Evolutionary conservation across 805 yeast species (phyloP).

Genomic region (Myxozyma kluyveri): DNA sequence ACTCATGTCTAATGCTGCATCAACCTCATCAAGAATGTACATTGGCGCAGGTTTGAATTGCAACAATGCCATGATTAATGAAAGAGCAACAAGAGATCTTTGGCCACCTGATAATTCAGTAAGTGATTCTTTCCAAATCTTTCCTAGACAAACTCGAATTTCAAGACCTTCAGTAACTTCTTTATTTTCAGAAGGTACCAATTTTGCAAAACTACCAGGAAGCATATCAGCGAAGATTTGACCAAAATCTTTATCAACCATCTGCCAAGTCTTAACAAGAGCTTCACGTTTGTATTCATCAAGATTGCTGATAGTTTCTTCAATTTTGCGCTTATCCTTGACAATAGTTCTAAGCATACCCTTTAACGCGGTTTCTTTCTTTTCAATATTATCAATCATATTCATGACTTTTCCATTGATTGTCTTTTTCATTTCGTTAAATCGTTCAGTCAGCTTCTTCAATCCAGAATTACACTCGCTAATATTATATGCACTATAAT

Average conservation of each 20-base stretch:
- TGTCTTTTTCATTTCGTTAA: constrained; percentile 69
- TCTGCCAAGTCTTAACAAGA: constrained; percentile 75
- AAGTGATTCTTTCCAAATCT: constrained; percentile 91
- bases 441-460: constrained; percentile 54
- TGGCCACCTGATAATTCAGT: constrained; percentile 98
- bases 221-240: constrained; percentile 80
- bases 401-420: constrained; percentile 85
- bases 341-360: constrained; percentile 83
- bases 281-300: constrained; percentile 85
- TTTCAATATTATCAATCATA: constrained; percentile 87
- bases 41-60: constrained; percentile 98
- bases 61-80: constrained; percentile 84
- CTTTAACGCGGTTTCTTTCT: constrained; percentile 72
- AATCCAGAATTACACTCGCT: constrained; percentile 61
- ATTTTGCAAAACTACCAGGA: constrained; percentile 86
- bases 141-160: constrained; percentile 84
- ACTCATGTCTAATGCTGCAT: constrained; percentile 94
- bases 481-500: constrained; percentile 44
- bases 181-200: constrained; percentile 74
- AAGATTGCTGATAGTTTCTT: constrained; percentile 76
- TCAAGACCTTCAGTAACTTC: constrained; percentile 89
- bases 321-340: constrained; percentile 84
- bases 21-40: constrained; percentile 97
- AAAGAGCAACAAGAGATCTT: constrained; percentile 80
- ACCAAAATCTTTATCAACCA: constrained; percentile 87